Conservation (phyloP, 192 early-diverging fungal species). For the Neocallimastix lanati region DNA sequence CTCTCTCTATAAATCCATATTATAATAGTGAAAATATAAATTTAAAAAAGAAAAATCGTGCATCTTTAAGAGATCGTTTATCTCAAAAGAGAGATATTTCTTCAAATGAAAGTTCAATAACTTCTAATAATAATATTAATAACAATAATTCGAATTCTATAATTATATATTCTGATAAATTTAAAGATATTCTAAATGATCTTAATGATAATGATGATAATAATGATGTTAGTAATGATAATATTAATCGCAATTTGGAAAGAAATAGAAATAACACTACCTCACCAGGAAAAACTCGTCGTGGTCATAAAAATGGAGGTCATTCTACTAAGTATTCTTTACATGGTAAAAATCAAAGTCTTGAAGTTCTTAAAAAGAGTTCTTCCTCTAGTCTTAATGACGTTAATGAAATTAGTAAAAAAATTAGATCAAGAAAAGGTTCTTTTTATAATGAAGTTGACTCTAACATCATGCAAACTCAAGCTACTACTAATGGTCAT, state of each 20-base stretch:
- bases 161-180: background rate
- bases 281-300: too few species aligned
- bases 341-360: background rate
- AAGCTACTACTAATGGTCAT: too few species aligned
- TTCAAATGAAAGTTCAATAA: background rate
- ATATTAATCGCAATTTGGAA: background rate
- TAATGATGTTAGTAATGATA: background rate
- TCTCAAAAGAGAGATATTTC: background rate
- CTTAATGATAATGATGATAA: background rate
- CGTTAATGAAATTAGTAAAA: background rate
- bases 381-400: background rate
- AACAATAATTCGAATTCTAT: background rate
- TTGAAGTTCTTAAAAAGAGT: background rate
- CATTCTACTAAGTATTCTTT: background rate
- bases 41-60: too few species aligned
- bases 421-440: background rate
- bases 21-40: too few species aligned
- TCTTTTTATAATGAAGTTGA: background rate
- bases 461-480: too few species aligned
- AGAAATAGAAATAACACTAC: background rate
- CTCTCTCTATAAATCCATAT: too few species aligned
- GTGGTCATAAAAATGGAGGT: background rate
- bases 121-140: too few species aligned
- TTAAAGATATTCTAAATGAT: background rate
- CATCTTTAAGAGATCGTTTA: too few species aligned